A percentile compares a stretch with the other conserved stretches of the same genome.
These are phyloP conservation scores for Bidens hawaiensis DNA, from an alignment of 140 eudicot species.

Conservation along the genomic window DNA sequence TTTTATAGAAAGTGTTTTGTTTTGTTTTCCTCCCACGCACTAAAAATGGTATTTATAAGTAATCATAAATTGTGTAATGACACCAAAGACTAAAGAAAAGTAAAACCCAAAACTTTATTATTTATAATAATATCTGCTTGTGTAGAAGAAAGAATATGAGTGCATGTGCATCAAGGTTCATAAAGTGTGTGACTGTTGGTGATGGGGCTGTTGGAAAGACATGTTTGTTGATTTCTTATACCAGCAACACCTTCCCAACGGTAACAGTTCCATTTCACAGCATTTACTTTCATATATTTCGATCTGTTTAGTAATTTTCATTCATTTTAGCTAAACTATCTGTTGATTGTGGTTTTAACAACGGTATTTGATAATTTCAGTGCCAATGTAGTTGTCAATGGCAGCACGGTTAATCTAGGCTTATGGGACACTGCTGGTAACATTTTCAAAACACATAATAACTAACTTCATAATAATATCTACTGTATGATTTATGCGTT, in stretches of 20 bases:
- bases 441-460: constrained; percentile 4
- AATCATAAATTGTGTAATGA: too few relatives aligned
- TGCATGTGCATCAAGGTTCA: constrained; percentile 85
- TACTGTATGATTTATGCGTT: not conserved
- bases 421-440: constrained; percentile 99
- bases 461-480: not conserved
- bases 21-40: too few relatives aligned
- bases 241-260: constrained; percentile 93
- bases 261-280: too few relatives aligned
- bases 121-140: too few relatives aligned
- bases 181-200: constrained; percentile 87
- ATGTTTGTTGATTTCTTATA: constrained; percentile 78
- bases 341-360: constrained; percentile 22
- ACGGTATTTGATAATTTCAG: constrained; percentile 95
- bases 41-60: too few relatives aligned
- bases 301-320: not conserved
- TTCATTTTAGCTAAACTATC: not conserved
- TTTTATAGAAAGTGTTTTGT: too few relatives aligned
- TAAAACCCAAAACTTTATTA: too few relatives aligned
- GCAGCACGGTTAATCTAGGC: constrained; percentile 86
- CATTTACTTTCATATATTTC: too few relatives aligned
- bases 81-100: too few relatives aligned
- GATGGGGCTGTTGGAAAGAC: constrained; percentile 95
- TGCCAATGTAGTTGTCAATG: constrained; percentile 91
- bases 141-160: constrained; percentile 54